Evolutionary conservation across 768 basidiomycete genomes (phyloP).

Genomic region (Phlebiopsis gigantea): DNA sequence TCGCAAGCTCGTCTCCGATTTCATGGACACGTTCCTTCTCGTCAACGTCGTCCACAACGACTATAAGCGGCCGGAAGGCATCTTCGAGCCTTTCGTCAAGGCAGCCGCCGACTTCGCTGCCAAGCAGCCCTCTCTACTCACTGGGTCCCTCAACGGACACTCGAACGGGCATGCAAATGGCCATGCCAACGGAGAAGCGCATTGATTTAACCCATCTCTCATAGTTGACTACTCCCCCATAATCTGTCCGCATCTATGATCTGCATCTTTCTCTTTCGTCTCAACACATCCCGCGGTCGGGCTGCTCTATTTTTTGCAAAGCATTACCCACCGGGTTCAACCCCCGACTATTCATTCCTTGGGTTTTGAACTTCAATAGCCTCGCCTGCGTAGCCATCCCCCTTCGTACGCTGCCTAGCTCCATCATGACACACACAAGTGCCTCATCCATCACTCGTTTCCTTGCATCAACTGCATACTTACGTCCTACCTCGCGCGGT

Average conservation of each 20-base stretch:
- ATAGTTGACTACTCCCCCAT: constrained; percentile 16
- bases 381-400: background rate
- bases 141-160: constrained; percentile 17
- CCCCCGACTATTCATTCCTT: constrained; percentile 45
- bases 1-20: constrained; percentile 64
- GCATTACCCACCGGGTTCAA: constrained; percentile 68
- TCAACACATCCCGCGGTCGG: constrained; percentile 23
- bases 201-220: constrained; percentile 8
- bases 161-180: constrained; percentile 16
- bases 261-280: constrained; percentile 3
- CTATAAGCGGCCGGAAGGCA: constrained; percentile 78
- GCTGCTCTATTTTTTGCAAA: constrained; percentile 30
- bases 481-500: constrained; percentile 5
- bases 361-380: constrained; percentile 4
- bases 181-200: constrained; percentile 14
- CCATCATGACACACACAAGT: background rate
- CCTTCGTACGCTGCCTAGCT: background rate
- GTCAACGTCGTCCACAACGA: constrained; percentile 98
- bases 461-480: constrained; percentile 42
- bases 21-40: constrained; percentile 80
- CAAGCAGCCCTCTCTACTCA: constrained; percentile 28
- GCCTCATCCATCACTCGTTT: constrained; percentile 11
- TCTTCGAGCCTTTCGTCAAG: constrained; percentile 83
- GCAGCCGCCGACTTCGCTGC: constrained; percentile 58
- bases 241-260: constrained; percentile 17